Evolutionary conservation across 352 stramenopile genomes (phyloP), one percentile per base, ranked within the genome.

Genomic region (Aphanomyces astaci): DNA sequence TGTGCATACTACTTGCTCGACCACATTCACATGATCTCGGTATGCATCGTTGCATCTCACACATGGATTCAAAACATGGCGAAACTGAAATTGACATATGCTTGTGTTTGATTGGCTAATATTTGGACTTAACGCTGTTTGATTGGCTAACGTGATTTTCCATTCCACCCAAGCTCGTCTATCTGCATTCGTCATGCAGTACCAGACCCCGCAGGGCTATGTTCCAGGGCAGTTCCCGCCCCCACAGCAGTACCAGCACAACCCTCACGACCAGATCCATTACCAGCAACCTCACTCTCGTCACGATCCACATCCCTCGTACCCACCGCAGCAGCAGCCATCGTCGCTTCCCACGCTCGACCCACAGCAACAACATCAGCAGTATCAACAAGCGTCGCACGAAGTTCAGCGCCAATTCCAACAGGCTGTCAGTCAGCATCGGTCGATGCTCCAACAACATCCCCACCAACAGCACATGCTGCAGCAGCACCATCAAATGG

Each of bases 61-160:
- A 43, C 36, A 15, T n/a, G n/a, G n/a, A n/a, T n/a, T n/a, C n/a
- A n/a, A n/a, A n/a, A 15, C 36, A 43, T 43, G 7, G 36, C 7
- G 7, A 15, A 43, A 43, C 36, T 43, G 36, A 43, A 43, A 43
- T 43, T 15, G 36, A 43, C 7, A 7, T 15, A 15, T 15, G 15
- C 36, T 43, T 15, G 36, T 43, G 36, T 43, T 7, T 55, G 48
- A 31, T 55, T 55, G 48, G 48, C 27, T 55, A 2, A 55, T 55
- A 55, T 24, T 55, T 25, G 36, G 15, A 43, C 15, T 43, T 43
- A 7, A 15, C 36, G n/a, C 11, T 55, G 27, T 55, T 55, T 55
- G n/a, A 55, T 55, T 55, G 48, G 48, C 48, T 30, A 55, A 55
- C 27, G 27, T n/a, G n/a, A n/a, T n/a, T n/a, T n/a, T n/a, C n/a